phyloP scores from a whole-genome alignment of 1,284 basidiomycete species.

The Xerocomus nothofagi region DNA sequence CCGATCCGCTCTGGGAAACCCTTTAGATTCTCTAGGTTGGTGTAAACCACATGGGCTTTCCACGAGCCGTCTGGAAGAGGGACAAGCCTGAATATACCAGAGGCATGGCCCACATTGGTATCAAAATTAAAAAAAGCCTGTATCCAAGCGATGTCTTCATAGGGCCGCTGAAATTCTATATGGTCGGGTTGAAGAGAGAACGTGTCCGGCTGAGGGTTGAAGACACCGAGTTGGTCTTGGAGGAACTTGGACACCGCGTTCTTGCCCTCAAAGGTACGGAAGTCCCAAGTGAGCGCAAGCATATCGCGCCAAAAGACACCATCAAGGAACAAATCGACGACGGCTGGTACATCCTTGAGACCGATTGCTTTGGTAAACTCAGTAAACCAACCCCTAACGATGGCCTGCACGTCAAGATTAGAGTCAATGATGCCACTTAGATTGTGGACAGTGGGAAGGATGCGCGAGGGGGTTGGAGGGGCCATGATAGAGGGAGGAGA shows the following conservation, averaged over 20 bases:
- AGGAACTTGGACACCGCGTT: constrained; percentile 44
- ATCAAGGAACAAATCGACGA: constrained; percentile 39
- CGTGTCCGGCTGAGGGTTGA: constrained; percentile 23
- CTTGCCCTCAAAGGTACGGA: constrained; percentile 55
- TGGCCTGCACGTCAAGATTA: constrained; percentile 15
- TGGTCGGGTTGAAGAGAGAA: constrained; percentile 26
- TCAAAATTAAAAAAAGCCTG: constrained; percentile 52
- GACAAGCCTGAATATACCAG: constrained; percentile 54
- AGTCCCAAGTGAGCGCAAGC: constrained; percentile 61
- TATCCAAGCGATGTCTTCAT: constrained; percentile 55
- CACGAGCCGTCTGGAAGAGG: constrained; percentile 44
- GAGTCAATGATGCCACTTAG: constrained; percentile 24
- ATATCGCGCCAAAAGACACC: constrained; percentile 60
- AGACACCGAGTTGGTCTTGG: constrained; percentile 41
- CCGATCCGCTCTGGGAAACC: constrained; percentile 40
- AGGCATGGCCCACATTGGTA: constrained; percentile 46
- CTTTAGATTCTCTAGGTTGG: constrained; percentile 44
- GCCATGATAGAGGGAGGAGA: constrained; percentile 12
- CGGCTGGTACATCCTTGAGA: constrained; percentile 20
- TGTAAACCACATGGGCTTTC: constrained; percentile 45
- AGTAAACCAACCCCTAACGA: constrained; percentile 25
- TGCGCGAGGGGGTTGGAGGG: background rate
- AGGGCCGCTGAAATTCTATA: constrained; percentile 40
- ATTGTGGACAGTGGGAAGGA: constrained; percentile 26
- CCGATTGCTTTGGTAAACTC: constrained; percentile 25